Conservation (phyloP, 2,329 filamentous ascomycete genomes). For the Fulvia fulva region DNA sequence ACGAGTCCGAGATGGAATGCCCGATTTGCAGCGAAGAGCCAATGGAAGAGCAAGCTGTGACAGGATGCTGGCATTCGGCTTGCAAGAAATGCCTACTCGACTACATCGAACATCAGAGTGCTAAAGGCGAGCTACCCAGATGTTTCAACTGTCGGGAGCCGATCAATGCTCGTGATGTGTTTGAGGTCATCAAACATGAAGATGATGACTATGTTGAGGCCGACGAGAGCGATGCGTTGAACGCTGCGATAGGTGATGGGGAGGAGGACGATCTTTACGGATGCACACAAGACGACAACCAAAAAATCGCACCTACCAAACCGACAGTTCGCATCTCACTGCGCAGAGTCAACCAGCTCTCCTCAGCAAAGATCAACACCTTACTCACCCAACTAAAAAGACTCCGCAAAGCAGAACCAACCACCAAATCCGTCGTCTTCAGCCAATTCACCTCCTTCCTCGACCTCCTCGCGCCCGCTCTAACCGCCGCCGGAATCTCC, state of each 20-base stretch:
- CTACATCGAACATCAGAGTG: conserved; percentile 81
- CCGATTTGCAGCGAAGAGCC: conserved; percentile 93
- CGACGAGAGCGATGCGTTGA: conserved; percentile 17
- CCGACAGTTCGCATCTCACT: conserved; percentile 50
- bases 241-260: conserved; percentile 17
- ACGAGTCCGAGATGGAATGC: conserved; percentile 83
- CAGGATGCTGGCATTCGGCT: conserved; percentile 94
- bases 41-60: conserved; percentile 91
- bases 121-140: conserved; percentile 68
- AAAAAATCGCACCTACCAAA: conserved; percentile 5
- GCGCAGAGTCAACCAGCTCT: conserved; percentile 60
- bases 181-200: conserved; percentile 84
- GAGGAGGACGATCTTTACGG: conserved; percentile 36
- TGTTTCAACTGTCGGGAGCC: conserved; percentile 89
- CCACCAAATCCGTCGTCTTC: conserved; percentile 81
- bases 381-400: conserved; percentile 71
- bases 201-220: conserved; percentile 37
- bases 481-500: conserved; percentile 66
- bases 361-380: conserved; percentile 83
- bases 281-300: conserved; percentile 33
- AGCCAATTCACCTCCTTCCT: conserved; percentile 97
- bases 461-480: conserved; percentile 79
- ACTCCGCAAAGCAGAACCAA: conserved; percentile 61
- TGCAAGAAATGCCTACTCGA: conserved; percentile 90
- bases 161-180: conserved; percentile 79